Base-by-base conservation (phyloP, 805 yeast species). In the Blastobotrys peoriensis region DNA sequence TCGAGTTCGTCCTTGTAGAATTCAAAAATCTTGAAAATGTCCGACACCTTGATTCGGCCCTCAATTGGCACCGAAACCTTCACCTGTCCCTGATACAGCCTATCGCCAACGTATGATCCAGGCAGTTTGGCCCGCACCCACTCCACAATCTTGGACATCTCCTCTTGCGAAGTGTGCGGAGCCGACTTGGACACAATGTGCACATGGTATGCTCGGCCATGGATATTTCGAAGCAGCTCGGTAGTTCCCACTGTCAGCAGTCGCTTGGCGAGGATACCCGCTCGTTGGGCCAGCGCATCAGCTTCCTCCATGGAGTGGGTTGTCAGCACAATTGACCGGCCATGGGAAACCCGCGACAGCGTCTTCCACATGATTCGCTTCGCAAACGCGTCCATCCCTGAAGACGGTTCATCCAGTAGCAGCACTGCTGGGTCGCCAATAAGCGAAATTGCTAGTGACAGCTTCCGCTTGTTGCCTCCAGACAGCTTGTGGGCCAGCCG, bases 271-370 rank as follows among this genome's bases (percentile, higher is more conserved):
- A 63, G 41, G 38, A 63, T 60, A 15, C 66, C 67, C 1, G 66
- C 67, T 13, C 67, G 50, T 18, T 57, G 43, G 22, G 64, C 61
- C 25, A 64, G 46, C 3, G 67, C 65, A 47, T 63, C 68, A 1
- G 67, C 67, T 38, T 63, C 67, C 43, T 63, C 67, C 67, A 63
- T 63, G 9, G 67, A 63, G 44, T 63, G 67, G 13, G 67, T 63
- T 6, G 67, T 63, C 30, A 63, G 46, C 3, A 63, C 60, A 41
- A 64, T 63, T 21, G 62, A 51, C 33, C 65, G 51, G n/a, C 61
- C 61, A 4, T 45, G 59, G 5, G 65, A 43, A 4, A 64, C 62
- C 16, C 51, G 44, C 16, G 63, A 55, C 20, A 63, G 47, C 8
- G 66, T 63, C 30, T 51, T 55, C 67, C 67, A 63, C 67, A 63